Evolutionary conservation across 140 eudicot genomes (phyloP), one percentile per base, ranked within the genome.

Genomic region (Cichorium intybus): DNA sequence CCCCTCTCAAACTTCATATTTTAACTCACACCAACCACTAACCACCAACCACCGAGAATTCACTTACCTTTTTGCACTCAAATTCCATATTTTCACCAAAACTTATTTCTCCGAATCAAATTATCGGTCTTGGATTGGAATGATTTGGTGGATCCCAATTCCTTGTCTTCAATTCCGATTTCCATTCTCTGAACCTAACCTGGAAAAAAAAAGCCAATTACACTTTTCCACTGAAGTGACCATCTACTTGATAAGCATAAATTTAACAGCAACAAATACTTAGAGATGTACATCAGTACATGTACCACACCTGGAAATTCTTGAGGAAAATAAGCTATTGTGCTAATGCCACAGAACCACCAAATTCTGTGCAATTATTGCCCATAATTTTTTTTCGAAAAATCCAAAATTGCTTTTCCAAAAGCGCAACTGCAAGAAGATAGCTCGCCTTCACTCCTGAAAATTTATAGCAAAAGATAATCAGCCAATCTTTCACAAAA

Each of bases 1-100:
- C 66, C 80, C 65, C 60, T 79, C 78, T 83, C 82, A 55, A 52
- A 66, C 29, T 64, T 76, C 89, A 79, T 83, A 56, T 20, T 43
- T 43, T 43, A 43, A 43, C 16, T 39, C 16, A 39, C 16, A 12
- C 18, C 12, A 2, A 15, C 49, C 37, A 15, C 49, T 20, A 43
- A 43, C 49, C 49, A 43, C 49, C 49, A 15, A 43, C 49, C 46
- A 39, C 46, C 46, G 4, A 39, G 15, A 55, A 20, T 29, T 48
- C 45, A 5, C 23, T 18, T 52, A 43, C n/a, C 71, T n/a, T 55
- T 17, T 57, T 33, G 48, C 56, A 47, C n/a, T 6, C 45, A 24
- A 54, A 47, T n/a, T n/a, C 47, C 24, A 54, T n/a, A 72, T 47
- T 34, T 37, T 53, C 18, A 37, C 56, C 62, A 57, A 46, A 58